Evolutionary conservation across 2,329 filamentous ascomycete species (phyloP).

Genomic region (Aspergillus sp.): DNA sequence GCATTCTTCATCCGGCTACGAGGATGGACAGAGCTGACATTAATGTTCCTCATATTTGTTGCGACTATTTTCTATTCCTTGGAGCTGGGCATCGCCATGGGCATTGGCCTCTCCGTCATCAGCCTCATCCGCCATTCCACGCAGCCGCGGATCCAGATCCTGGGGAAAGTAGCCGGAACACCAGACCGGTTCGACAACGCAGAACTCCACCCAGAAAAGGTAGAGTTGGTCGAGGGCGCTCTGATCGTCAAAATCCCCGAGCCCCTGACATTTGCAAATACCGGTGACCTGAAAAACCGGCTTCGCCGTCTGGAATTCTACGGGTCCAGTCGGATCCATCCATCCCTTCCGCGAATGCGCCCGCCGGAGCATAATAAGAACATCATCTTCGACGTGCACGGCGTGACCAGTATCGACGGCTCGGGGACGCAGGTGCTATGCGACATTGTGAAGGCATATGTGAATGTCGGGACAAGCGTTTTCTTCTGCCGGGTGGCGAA

Average conservation of each 20-base stretch:
- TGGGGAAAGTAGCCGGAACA: slow-evolving; percentile 78
- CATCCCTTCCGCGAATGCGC: slow-evolving; percentile 71
- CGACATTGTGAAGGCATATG: slow-evolving; percentile 78
- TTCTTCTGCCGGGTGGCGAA: slow-evolving; percentile 47
- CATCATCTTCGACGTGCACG: slow-evolving; percentile 93
- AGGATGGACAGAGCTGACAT: slow-evolving; percentile 72
- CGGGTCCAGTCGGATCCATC: slow-evolving; percentile 75
- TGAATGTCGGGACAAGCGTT: slow-evolving; percentile 58
- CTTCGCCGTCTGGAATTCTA: slow-evolving; percentile 79
- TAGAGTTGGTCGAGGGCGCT: slow-evolving; percentile 86
- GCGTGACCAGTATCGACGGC: slow-evolving; percentile 89
- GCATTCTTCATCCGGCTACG: slow-evolving; percentile 77
- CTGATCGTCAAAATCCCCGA: slow-evolving; percentile 97
- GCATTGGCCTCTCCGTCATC: slow-evolving; percentile 81
- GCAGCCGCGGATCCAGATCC: slow-evolving; percentile 86
- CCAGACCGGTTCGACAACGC: slow-evolving; percentile 73
- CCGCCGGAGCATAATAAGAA: slow-evolving; percentile 76
- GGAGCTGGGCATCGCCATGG: slow-evolving; percentile 84
- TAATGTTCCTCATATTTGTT: slow-evolving; percentile 85
- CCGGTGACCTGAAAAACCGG: slow-evolving; percentile 77
- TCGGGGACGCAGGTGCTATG: slow-evolving; percentile 83
- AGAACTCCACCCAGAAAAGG: slow-evolving; percentile 57
- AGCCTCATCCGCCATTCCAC: slow-evolving; percentile 86
- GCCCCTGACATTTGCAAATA: slow-evolving; percentile 93
- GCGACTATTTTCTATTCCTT: slow-evolving; percentile 94